phyloP scores from a whole-genome alignment of 106 monocot genomes.

The Triglochin maritima region DNA sequence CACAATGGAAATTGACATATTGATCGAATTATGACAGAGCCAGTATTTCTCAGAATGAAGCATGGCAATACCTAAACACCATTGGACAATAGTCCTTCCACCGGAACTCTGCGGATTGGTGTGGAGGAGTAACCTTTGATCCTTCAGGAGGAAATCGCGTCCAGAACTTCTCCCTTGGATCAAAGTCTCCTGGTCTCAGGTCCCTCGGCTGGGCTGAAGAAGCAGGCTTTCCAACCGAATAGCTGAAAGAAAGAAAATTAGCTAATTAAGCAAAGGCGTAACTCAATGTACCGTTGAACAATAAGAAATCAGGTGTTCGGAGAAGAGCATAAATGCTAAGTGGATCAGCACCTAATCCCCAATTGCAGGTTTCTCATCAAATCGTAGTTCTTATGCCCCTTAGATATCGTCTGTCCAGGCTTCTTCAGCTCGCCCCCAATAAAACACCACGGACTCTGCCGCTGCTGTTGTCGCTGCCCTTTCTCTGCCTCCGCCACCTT shows the following conservation, averaged over 20 bases:
- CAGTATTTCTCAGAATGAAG: no score
- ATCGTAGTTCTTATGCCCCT: slow-evolving; percentile 63
- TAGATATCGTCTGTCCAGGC: slow-evolving; percentile 46
- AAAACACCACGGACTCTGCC: slow-evolving; percentile 16
- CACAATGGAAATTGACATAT: no score
- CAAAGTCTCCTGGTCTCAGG: slow-evolving; percentile 49
- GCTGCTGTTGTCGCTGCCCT: not conserved
- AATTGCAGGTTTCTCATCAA: slow-evolving; percentile 54
- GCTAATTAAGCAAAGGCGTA: not conserved
- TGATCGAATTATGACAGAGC: no score
- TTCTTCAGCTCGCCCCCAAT: slow-evolving; percentile 28
- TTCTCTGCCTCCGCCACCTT: not conserved
- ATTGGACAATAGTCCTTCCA: slow-evolving; percentile 95
- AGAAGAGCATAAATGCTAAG: no score
- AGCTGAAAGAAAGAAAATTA: slow-evolving; percentile 19
- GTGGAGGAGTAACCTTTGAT: slow-evolving; percentile 79
- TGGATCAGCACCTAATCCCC: slow-evolving; percentile 39
- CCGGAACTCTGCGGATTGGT: slow-evolving; percentile 60
- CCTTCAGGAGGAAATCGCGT: slow-evolving; percentile 89
- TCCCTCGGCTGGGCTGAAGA: slow-evolving; percentile 36
- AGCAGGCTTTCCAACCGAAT: slow-evolving; percentile 62
- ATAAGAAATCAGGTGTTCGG: no score
- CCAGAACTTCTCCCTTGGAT: slow-evolving; percentile 79
- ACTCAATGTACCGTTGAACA: no score
- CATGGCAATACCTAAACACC: slow-evolving; percentile 58